Evolutionary conservation across 2,329 filamentous ascomycete species (phyloP), one percentile per base, ranked within the genome.

Genomic region (Orbilia quercus): DNA sequence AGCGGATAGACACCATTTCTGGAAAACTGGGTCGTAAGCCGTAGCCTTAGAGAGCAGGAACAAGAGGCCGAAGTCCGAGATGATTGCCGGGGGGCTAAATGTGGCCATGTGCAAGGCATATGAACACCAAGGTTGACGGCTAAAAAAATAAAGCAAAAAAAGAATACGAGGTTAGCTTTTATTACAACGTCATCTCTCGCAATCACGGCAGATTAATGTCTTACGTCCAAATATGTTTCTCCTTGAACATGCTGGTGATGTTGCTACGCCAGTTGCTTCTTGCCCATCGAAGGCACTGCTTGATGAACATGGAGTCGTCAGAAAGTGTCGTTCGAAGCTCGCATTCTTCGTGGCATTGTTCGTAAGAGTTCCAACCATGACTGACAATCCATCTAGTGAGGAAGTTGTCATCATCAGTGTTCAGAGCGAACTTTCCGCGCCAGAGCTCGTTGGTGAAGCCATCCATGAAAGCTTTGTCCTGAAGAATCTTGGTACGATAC

Each of bases 261-360:
- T 98, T 98, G 84, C 92, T 96, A 79, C 94, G 87, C 94, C 94
- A 98, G 82, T 98, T 98, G 84, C 93, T 97, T 79, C 94, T 89
- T 45, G 95, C 92, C 94, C 94, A 98, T 51, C 94, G 87, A 50
- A 94, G 88, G 82, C 94, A 98, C 82, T 98, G 94, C 80, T 91
- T 94, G 75, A 98, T 84, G 79, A 96, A 98, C 79, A 93, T 96
- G 65, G 86, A 84, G 79, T 93, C 90, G 80, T 94, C 91, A 81
- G 97, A 94, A 42, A 98, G 85, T 1, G 93, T 97, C 23, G 94
- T 98, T 83, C 95, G 89, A 73, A 98, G 90, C 81, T 96, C 91
- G 78, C 91, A 96, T 79, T 96, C 91, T 51, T 86, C 87, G 80
- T 96, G 90, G 82, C 96, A 96, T 82, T 98, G 94, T 81, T 97